Conservation (phyloP, 768 basidiomycete genomes). For the Dentipellis sp. region DNA sequence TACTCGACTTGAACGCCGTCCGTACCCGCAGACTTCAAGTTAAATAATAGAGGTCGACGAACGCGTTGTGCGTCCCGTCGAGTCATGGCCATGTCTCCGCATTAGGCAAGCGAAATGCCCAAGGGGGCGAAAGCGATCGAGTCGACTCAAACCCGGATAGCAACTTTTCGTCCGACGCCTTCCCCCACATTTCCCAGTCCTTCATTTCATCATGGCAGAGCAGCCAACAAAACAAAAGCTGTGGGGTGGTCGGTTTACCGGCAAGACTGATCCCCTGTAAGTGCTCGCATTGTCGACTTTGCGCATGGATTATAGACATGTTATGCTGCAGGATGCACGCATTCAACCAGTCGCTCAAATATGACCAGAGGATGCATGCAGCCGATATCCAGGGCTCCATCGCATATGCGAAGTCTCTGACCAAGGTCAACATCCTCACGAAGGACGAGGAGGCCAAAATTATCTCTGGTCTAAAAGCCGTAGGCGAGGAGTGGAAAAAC, state of each 20-base stretch:
- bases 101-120: no score
- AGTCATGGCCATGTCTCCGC: no score
- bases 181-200: background rate
- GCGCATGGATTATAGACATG: slow-evolving; percentile 11
- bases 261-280: slow-evolving; percentile 79
- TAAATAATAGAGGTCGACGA: no score
- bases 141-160: no score
- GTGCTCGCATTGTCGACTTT: slow-evolving; percentile 15
- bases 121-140: no score
- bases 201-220: slow-evolving; percentile 21
- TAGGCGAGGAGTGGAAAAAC: slow-evolving; percentile 79
- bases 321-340: slow-evolving; percentile 73
- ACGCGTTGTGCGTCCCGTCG: no score
- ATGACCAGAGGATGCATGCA: slow-evolving; percentile 90
- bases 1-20: no score
- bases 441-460: slow-evolving; percentile 66
- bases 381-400: slow-evolving; percentile 92
- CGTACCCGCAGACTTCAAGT: no score
- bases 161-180: background rate
- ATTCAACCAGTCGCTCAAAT: slow-evolving; percentile 93
- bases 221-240: slow-evolving; percentile 60
- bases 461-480: slow-evolving; percentile 60
- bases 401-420: slow-evolving; percentile 86
- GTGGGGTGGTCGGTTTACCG: slow-evolving; percentile 86
- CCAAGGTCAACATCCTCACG: slow-evolving; percentile 73